Base-by-base conservation (phyloP, 1,284 basidiomycete species). In the Sparassis latifolia region DNA sequence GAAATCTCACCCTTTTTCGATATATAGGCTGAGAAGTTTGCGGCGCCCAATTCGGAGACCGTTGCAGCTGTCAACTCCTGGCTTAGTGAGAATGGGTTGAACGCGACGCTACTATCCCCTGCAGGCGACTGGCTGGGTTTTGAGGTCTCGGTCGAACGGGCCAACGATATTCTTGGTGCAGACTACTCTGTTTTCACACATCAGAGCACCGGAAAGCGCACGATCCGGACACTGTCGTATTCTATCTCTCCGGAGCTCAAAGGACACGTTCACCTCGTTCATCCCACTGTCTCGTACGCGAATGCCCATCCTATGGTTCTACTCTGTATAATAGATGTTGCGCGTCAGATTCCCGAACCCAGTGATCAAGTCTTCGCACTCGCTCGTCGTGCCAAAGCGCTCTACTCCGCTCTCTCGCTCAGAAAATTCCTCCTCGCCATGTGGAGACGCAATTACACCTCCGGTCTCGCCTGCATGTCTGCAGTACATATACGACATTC, bases 401-500 rank as follows among this genome's bases (percentile, higher is more conserved):
- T 42, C 40, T 9, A 10, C 9, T 42, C 6, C 9, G 27, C n/a
- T 38, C 35, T 38, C 35, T 38, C 9, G n/a, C n/a, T 7, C 28
- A 30, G 3, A 33, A 1, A 41, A 38, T 33, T 10, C 2, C 2
- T 41, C 32, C 33, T 33, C 12, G 49, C 42, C 10, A 46, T 42
- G 9, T 47, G 52, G 38, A 44, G 27, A 10, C 42, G 41, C 30
- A 7, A 72, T 82, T 49, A 82, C 80, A 0, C 48, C n/a, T 31
- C n/a, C n/a, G 44, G 40, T 53, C 28, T 32, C 29, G 12, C 80
- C 80, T 6, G 63, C 74, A 0, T 85, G 81, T 58, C 61, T 85
- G 48, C 66, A 74, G 50, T 69, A 69, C 3, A 58, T 83, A 40
- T 85, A 84, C 61, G 78, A 77, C 9, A 67, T 69, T 10, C 58